Base-by-base conservation (phyloP, 2,329 filamentous ascomycete genomes). In the Colletotrichum phormii region DNA sequence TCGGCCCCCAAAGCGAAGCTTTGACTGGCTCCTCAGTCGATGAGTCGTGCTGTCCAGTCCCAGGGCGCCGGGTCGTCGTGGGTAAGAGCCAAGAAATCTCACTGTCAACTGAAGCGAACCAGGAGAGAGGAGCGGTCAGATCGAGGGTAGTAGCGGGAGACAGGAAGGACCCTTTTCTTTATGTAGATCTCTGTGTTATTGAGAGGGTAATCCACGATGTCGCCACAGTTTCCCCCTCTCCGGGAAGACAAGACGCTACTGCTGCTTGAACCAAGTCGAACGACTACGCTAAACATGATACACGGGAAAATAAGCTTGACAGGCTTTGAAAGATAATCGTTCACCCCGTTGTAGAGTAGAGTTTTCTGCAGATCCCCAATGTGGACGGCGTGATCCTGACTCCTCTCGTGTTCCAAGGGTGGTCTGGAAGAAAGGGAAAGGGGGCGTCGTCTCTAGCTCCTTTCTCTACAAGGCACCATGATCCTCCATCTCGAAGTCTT, bases 321-420 rank as follows among this genome's bases (percentile, higher is more conserved):
- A 59, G 53, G 66, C 49, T 55, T 18, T 57, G n/a, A 35, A 62
- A 49, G 58, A 54, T 67, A 54, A 61, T 46, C n/a, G 15, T 49
- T 54, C 5, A 42, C 37, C 37, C 37, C 37, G 37, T 42, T 42
- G 37, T 13, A 54, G 18, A 54, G 55, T 63, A 68, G 33, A 68
- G 59, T 18, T 68, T 68, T 63, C 54, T 49, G 58, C 49, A 68
- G 7, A 46, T 62, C 59, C 51, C 35, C 33, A 37, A 46, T 22
- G 66, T 33, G 51, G 66, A 68, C 66, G 58, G 66, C 59, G 35
- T 68, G 58, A 57, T 57, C 66, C 66, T 63, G 59, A 55, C 46
- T 63, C 66, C 49, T 54, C 65, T 67, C 65, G 65, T 67, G 65
- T 67, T 62, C 46, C 65, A 67, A 55, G 65, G 37, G 53, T 37